These are phyloP conservation scores for Yamadazyma triangularis DNA, from an alignment of 1,139 yeast genomes.

Conservation along the genomic window DNA sequence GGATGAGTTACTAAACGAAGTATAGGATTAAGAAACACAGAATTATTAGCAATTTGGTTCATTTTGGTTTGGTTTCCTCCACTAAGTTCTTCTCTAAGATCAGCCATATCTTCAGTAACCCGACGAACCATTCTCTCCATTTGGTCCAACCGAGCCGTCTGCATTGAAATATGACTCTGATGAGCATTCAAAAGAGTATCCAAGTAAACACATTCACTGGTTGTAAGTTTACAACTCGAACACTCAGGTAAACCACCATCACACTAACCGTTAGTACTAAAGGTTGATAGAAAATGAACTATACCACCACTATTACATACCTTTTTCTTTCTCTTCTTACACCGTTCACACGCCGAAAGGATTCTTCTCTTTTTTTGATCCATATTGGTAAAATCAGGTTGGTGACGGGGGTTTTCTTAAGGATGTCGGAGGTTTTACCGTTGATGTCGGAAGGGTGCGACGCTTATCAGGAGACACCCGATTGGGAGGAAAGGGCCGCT, in stretches of 20 bases:
- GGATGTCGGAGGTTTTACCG: not conserved
- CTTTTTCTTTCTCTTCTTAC: slow-evolving; percentile 11
- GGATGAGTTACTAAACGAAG: slow-evolving; percentile 8
- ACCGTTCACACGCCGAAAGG: slow-evolving; percentile 8
- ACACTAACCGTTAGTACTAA: slow-evolving; percentile 4
- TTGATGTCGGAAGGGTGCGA: slow-evolving; percentile 2
- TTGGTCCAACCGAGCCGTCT: slow-evolving; percentile 4
- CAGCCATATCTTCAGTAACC: slow-evolving; percentile 5
- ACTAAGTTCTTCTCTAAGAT: slow-evolving; percentile 5
- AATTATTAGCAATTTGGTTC: slow-evolving; percentile 3
- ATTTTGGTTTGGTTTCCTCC: slow-evolving; percentile 2
- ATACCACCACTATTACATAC: no score
- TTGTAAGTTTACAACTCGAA: slow-evolving; percentile 4
- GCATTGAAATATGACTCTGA: slow-evolving; percentile 5
- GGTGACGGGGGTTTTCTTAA: slow-evolving; percentile 1
- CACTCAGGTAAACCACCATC: slow-evolving; percentile 10
- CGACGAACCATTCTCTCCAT: slow-evolving; percentile 5
- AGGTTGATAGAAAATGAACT: not conserved
- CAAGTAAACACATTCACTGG: slow-evolving; percentile 5
- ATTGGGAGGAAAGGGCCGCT: no score
- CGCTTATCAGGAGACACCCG: no score
- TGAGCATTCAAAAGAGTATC: slow-evolving; percentile 5
- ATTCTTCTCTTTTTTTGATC: slow-evolving; percentile 7
- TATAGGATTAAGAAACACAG: slow-evolving; percentile 7
- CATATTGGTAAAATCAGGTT: not conserved